Percentiles rank a stretch among this genome's conserved stretches.
phyloP scores from a whole-genome alignment of 2,329 filamentous ascomycete species.

The Pseudogymnoascus sp. region DNA sequence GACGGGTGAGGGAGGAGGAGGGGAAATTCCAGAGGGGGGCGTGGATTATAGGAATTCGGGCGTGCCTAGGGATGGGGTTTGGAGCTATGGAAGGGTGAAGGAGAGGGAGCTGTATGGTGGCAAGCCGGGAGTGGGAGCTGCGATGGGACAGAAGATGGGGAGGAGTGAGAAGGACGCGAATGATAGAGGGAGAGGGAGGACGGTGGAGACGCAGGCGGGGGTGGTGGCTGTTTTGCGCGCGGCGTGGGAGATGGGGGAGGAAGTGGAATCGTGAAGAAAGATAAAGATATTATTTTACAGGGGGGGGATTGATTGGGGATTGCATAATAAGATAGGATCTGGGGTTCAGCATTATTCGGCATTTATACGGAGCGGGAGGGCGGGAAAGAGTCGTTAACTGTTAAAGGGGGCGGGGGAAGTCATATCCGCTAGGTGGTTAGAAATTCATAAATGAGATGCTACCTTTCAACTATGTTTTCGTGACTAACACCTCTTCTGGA shows the following conservation, averaged over 20 bases:
- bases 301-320: background rate
- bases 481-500: too few species aligned
- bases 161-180: conserved; percentile 53
- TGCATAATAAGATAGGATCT: background rate
- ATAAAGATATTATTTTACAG: too few species aligned
- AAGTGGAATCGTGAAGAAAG: background rate
- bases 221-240: conserved; percentile 73
- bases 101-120: background rate
- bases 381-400: background rate
- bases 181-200: conserved; percentile 70
- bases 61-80: conserved; percentile 37
- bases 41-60: conserved; percentile 48
- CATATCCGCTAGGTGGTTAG: background rate
- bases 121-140: background rate
- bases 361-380: background rate
- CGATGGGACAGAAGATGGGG: background rate
- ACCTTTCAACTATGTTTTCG: too few species aligned
- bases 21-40: conserved; percentile 34
- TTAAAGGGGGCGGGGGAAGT: background rate
- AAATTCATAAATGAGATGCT: background rate
- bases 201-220: conserved; percentile 81
- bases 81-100: conserved; percentile 29
- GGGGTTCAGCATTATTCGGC: background rate
- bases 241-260: conserved; percentile 49
- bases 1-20: conserved; percentile 15